These are phyloP conservation scores for Melastoma candidum DNA, from an alignment of 441 rosid species.

Conservation along the genomic window DNA sequence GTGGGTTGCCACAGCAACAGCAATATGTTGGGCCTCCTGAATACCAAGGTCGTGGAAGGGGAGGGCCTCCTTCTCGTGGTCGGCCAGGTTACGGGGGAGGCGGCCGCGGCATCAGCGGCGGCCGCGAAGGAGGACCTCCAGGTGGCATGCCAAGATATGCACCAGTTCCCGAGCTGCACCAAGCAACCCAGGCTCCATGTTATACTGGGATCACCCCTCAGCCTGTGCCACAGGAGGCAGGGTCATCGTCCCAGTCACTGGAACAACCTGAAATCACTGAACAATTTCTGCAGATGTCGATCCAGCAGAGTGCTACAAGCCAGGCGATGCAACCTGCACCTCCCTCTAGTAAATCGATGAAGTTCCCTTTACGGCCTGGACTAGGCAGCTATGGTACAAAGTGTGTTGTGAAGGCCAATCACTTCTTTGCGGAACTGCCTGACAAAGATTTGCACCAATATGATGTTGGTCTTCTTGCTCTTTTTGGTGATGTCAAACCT, in stretches of 20 bases:
- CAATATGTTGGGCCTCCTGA: conserved; percentile 43
- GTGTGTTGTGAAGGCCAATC: conserved; percentile 90
- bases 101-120: conserved; percentile 19
- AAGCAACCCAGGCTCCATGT: conserved; percentile 38
- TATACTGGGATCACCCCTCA: conserved; percentile 52
- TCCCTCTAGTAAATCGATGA: conserved; percentile 61
- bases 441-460: conserved; percentile 95
- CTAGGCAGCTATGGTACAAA: conserved; percentile 49
- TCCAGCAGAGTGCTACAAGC: conserved; percentile 33
- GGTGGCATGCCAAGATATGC: conserved; percentile 3
- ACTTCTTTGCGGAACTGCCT: conserved; percentile 83
- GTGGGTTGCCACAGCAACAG: conserved; percentile 40
- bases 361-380: conserved; percentile 88
- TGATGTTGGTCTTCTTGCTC: conserved; percentile 49
- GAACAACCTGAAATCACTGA: conserved; percentile 30
- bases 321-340: conserved; percentile 52
- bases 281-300: conserved; percentile 42
- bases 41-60: conserved; percentile 67
- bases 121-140: neutral
- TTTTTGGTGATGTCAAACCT: too few relatives aligned
- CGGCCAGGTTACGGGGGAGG: conserved; percentile 50
- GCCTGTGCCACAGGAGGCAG: conserved; percentile 38
- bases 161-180: conserved; percentile 10
- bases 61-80: conserved; percentile 57
- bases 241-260: conserved; percentile 39